These are phyloP conservation scores for Rhynchospora pubera DNA, from an alignment of 176 grass and related monocot genomes.

Conservation along the genomic window DNA sequence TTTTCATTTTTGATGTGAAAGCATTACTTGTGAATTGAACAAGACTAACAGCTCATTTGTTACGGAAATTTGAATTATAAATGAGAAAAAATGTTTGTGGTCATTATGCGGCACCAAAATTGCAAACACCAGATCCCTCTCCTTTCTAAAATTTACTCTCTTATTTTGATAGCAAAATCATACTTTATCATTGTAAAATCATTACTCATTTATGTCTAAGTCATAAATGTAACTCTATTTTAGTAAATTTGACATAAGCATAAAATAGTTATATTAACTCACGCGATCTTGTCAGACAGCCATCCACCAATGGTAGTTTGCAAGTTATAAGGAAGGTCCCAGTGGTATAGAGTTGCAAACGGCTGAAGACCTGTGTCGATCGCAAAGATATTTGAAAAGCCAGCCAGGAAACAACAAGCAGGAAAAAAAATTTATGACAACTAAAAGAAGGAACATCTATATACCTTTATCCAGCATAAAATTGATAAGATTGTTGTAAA, in stretches of 20 bases:
- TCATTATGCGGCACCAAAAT: too few relatives aligned
- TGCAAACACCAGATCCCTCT: too few relatives aligned
- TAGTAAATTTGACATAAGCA: neutral
- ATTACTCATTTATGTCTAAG: neutral
- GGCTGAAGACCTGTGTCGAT: slow-evolving; percentile 75
- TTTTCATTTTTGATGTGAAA: too few relatives aligned
- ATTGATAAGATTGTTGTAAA: slow-evolving; percentile 86
- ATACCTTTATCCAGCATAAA: slow-evolving; percentile 90
- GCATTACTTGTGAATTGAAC: too few relatives aligned
- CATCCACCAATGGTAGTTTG: slow-evolving; percentile 62
- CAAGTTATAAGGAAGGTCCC: slow-evolving; percentile 93
- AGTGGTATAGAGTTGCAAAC: slow-evolving; percentile 86
- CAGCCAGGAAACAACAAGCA: neutral
- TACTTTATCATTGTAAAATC: neutral
- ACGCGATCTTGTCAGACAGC: slow-evolving; percentile 92
- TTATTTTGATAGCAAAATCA: neutral
- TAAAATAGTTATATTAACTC: slow-evolving; percentile 37
- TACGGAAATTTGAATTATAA: too few relatives aligned
- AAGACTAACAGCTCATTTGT: too few relatives aligned
- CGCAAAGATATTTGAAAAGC: slow-evolving; percentile 27
- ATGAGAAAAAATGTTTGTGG: too few relatives aligned
- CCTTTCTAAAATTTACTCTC: too few relatives aligned
- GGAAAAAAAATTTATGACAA: slow-evolving; percentile 23
- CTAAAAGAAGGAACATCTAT: too few relatives aligned
- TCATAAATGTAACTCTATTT: neutral